A percentile compares a stretch with the other conserved stretches of the same genome.
Evolutionary conservation across 176 grass and related monocot species (phyloP).

Genomic region (Hsuehochloa calcarea): DNA sequence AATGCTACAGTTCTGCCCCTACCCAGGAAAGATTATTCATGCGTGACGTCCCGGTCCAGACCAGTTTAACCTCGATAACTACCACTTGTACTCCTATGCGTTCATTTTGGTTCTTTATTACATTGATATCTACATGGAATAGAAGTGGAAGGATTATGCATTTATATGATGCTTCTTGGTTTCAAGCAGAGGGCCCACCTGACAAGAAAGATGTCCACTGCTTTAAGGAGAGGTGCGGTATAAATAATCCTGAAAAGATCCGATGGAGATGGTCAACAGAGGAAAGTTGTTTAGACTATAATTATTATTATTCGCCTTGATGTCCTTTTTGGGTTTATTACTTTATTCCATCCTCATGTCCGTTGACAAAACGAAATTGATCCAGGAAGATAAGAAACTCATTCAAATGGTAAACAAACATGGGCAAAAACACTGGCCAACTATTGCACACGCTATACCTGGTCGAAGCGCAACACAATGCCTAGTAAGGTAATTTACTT

Average conservation of each 20-base stretch:
- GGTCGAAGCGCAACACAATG: slow-evolving; percentile 53
- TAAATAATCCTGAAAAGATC: slow-evolving; percentile 20
- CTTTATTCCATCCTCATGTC: neutral
- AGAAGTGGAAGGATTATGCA: neutral
- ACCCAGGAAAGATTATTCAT: neutral
- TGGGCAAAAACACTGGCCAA: slow-evolving; percentile 56
- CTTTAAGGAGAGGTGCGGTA: slow-evolving; percentile 25
- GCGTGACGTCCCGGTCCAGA: neutral
- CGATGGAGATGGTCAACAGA: slow-evolving; percentile 54
- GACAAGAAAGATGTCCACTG: slow-evolving; percentile 26
- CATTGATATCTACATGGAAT: slow-evolving; percentile 24
- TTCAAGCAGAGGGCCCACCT: slow-evolving; percentile 13
- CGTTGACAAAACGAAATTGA: slow-evolving; percentile 15
- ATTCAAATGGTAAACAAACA: slow-evolving; percentile 53
- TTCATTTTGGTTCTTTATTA: slow-evolving; percentile 19
- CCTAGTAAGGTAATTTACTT: slow-evolving; percentile 44
- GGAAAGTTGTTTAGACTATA: slow-evolving; percentile 40
- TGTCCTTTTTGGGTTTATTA: neutral
- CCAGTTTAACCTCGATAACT: neutral
- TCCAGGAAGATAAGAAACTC: slow-evolving; percentile 69
- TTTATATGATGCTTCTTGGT: slow-evolving; percentile 14
- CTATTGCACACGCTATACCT: slow-evolving; percentile 53
- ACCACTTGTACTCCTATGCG: neutral
- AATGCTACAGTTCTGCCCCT: neutral
- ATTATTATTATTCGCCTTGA: neutral